These are phyloP conservation scores for Mycena vulgaris DNA, from an alignment of 768 basidiomycete species.

Conservation along the genomic window DNA sequence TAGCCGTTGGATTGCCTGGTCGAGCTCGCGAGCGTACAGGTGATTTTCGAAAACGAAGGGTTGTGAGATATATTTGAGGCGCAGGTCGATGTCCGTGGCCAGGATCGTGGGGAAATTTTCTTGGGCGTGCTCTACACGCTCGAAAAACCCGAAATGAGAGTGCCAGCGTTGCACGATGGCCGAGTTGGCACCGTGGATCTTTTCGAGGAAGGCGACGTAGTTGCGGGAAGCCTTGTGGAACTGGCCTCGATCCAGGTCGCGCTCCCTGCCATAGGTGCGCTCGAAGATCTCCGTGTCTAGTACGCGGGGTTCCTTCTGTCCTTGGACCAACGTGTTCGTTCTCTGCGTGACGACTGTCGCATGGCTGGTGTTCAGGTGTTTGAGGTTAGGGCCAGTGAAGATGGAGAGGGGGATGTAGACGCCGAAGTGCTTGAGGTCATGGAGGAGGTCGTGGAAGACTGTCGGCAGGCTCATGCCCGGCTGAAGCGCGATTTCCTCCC, in stretches of 20 bases:
- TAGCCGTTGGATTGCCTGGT: not conserved
- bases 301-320: not conserved
- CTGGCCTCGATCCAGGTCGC: not conserved
- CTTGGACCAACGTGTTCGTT: not conserved
- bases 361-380: not conserved
- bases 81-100: not conserved
- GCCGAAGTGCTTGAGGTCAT: not conserved
- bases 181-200: not conserved
- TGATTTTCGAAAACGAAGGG: no score
- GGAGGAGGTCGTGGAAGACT: not conserved
- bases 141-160: not conserved
- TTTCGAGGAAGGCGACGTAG: not conserved
- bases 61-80: no score
- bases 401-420: constrained; percentile 7
- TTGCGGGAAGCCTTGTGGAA: not conserved
- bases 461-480: constrained; percentile 7
- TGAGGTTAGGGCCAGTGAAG: constrained; percentile 13
- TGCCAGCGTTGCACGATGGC: not conserved
- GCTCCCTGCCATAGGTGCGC: not conserved
- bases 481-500: not conserved
- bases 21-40: not conserved
- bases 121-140: not conserved
- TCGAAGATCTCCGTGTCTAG: constrained; percentile 14
- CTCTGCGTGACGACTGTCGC: not conserved
- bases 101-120: not conserved